A percentile compares a stretch with the other conserved stretches of the same genome.
Conservation (phyloP, 2,329 filamentous ascomycete species). For the Juglanconis juglandina region DNA sequence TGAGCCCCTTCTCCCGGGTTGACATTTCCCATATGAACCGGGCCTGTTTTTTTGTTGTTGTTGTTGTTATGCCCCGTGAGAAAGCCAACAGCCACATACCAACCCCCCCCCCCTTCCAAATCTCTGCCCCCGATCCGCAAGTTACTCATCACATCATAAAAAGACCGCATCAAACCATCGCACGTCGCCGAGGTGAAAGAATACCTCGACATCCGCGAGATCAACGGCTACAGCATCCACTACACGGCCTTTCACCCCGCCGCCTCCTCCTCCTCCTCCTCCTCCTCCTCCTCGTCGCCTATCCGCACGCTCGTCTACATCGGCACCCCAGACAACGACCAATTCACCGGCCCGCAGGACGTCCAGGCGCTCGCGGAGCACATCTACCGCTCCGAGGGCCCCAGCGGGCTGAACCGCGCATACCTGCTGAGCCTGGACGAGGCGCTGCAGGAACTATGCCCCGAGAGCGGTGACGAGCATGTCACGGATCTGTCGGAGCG, state of each 20-base stretch:
- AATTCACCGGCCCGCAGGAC: slow-evolving; percentile 84
- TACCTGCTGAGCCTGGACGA: slow-evolving; percentile 80
- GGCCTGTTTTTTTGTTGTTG: too few relatives aligned
- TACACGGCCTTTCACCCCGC: slow-evolving; percentile 78
- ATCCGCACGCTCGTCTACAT: slow-evolving; percentile 64
- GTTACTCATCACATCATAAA: too few relatives aligned
- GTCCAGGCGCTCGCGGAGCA: slow-evolving; percentile 74
- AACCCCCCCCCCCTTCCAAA: background rate
- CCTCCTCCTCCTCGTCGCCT: background rate
- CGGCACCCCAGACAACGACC: slow-evolving; percentile 85
- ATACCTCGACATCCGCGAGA: slow-evolving; percentile 94
- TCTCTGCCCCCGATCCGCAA: background rate
- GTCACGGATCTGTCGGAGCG: slow-evolving; percentile 75
- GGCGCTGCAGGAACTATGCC: slow-evolving; percentile 68
- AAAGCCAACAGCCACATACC: too few relatives aligned
- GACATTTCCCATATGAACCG: too few relatives aligned
- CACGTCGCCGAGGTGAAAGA: slow-evolving; percentile 75
- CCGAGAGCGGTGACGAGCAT: slow-evolving; percentile 78
- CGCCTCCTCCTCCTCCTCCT: background rate
- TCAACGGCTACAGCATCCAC: slow-evolving; percentile 95
- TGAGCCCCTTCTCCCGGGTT: too few relatives aligned
- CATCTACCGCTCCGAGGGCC: slow-evolving; percentile 72
- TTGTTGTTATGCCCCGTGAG: too few relatives aligned
- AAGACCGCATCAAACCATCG: slow-evolving; percentile 67
- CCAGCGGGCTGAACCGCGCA: slow-evolving; percentile 85